Evolutionary conservation across 768 basidiomycete genomes (phyloP).

Genomic region (Collybia sp.): DNA sequence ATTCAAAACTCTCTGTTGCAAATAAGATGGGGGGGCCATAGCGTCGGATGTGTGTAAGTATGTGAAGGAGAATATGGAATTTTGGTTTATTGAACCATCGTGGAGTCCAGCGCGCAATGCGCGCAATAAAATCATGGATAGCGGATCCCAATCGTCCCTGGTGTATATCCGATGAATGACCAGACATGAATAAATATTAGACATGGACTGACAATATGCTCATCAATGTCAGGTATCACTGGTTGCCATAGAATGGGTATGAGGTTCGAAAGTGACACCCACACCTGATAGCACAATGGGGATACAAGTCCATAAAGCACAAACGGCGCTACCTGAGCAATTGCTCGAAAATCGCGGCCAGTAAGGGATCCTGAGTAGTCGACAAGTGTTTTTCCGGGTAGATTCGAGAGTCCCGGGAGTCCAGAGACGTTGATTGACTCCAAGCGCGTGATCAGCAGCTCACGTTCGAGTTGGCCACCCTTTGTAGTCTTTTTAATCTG

Average conservation of each 20-base stretch:
- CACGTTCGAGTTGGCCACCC: too few species aligned
- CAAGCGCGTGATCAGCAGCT: slow-evolving; percentile 19
- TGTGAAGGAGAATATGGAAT: slow-evolving; percentile 35
- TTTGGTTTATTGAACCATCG: slow-evolving; percentile 39
- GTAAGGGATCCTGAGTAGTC: slow-evolving; percentile 32
- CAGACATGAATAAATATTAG: neutral
- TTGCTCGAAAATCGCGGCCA: slow-evolving; percentile 26
- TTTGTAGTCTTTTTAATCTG: slow-evolving; percentile 17
- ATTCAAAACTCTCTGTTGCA: slow-evolving; percentile 38
- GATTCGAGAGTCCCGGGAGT: slow-evolving; percentile 19
- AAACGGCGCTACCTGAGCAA: slow-evolving; percentile 31
- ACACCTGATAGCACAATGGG: slow-evolving; percentile 16
- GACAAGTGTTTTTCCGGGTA: slow-evolving; percentile 28
- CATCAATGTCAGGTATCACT: slow-evolving; percentile 25
- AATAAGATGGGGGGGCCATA: slow-evolving; percentile 39
- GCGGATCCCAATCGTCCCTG: slow-evolving; percentile 11
- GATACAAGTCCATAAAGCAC: slow-evolving; percentile 31
- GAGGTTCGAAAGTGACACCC: slow-evolving; percentile 27
- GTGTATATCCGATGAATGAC: neutral
- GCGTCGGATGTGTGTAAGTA: slow-evolving; percentile 26
- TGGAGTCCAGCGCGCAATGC: slow-evolving; percentile 21
- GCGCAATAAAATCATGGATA: slow-evolving; percentile 30
- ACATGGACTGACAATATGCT: slow-evolving; percentile 12
- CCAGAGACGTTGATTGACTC: slow-evolving; percentile 24
- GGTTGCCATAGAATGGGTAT: slow-evolving; percentile 35